phyloP scores from a whole-genome alignment of 2,329 filamentous ascomycete genomes.

The Ilyonectria destructans region DNA sequence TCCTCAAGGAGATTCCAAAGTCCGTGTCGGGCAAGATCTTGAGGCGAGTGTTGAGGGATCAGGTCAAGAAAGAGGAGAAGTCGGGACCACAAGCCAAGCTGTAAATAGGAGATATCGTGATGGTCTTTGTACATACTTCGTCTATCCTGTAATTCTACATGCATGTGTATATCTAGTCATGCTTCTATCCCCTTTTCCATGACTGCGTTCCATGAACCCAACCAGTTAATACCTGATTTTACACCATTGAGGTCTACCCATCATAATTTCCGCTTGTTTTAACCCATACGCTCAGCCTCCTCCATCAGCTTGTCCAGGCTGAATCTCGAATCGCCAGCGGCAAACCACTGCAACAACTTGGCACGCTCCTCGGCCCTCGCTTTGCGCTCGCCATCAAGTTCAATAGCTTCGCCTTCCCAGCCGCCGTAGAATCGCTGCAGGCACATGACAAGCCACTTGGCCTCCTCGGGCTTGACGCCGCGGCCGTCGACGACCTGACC shows the following conservation, averaged over 20 bases:
- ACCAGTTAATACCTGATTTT: slow-evolving; percentile 9
- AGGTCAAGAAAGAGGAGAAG: slow-evolving; percentile 56
- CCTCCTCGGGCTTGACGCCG: slow-evolving; percentile 85
- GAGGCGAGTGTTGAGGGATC: slow-evolving; percentile 65
- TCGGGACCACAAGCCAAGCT: slow-evolving; percentile 54
- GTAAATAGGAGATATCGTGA: slow-evolving; percentile 40
- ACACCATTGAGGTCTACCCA: background rate
- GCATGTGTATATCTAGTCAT: slow-evolving; percentile 7
- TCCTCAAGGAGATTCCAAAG: slow-evolving; percentile 80
- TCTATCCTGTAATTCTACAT: slow-evolving; percentile 37
- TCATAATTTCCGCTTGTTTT: slow-evolving; percentile 31
- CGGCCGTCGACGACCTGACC: slow-evolving; percentile 83
- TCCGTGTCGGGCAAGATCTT: slow-evolving; percentile 72
- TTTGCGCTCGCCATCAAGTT: slow-evolving; percentile 58
- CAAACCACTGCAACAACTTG: slow-evolving; percentile 86
- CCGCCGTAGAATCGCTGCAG: slow-evolving; percentile 94
- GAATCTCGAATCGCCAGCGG: slow-evolving; percentile 83
- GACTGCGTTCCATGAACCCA: slow-evolving; percentile 12
- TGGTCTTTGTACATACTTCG: slow-evolving; percentile 22
- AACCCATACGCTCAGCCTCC: slow-evolving; percentile 87
- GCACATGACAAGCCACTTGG: slow-evolving; percentile 92
- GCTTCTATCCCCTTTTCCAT: background rate
- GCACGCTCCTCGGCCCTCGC: slow-evolving; percentile 76
- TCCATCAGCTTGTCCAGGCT: slow-evolving; percentile 88
- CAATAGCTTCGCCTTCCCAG: slow-evolving; percentile 64